Conservation (phyloP, 441 rosid species). For the Syzygium syzygioides region DNA sequence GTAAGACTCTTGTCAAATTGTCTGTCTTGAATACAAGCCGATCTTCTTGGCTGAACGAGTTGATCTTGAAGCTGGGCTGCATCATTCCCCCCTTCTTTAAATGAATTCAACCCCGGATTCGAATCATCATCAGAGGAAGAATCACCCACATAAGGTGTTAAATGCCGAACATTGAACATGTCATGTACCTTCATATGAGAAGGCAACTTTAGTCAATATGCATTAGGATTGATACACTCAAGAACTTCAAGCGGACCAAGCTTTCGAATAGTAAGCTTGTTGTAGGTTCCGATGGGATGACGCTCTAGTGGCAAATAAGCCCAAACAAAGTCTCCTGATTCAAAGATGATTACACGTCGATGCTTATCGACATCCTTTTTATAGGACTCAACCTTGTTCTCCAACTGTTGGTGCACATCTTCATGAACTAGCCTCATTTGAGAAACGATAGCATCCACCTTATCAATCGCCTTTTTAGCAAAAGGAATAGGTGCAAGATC, state of each 20-base stretch:
- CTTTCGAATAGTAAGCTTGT: background rate
- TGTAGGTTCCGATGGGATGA: background rate
- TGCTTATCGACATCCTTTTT: background rate
- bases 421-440: background rate
- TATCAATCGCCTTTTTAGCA: background rate
- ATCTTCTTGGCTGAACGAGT: no score
- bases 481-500: no score
- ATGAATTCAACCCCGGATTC: no score
- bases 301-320: background rate
- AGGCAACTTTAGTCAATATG: background rate
- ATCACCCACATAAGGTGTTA: background rate
- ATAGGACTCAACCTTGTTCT: background rate
- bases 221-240: background rate
- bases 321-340: background rate
- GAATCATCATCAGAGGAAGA: no score
- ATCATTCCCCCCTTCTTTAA: no score
- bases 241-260: background rate
- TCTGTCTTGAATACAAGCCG: no score
- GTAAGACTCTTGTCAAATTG: no score
- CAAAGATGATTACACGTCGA: no score
- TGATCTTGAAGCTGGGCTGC: no score
- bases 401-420: no score
- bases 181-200: background rate
- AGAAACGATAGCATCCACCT: background rate
- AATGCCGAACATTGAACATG: background rate